These are phyloP conservation scores for Aspergillus persii DNA, from an alignment of 2,329 filamentous ascomycete genomes.

Conservation along the genomic window DNA sequence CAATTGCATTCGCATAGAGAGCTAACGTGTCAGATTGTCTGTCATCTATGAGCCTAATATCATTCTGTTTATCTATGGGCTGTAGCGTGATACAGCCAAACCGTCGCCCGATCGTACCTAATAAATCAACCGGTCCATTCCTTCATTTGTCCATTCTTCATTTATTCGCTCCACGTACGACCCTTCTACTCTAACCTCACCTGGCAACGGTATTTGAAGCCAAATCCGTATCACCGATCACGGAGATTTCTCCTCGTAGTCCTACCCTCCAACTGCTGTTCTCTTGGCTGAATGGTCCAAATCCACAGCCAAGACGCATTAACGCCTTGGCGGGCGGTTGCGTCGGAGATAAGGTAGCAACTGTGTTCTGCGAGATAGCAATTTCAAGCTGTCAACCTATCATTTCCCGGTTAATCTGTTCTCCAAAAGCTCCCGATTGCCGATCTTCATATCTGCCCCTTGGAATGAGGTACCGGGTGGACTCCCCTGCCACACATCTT, in stretches of 20 bases:
- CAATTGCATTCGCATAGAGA: too few species aligned
- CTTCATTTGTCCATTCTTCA: too few species aligned
- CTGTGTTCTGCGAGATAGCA: background rate
- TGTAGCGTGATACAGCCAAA: too few species aligned
- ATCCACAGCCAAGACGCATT: background rate
- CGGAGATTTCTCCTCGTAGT: background rate
- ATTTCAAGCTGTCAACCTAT: background rate
- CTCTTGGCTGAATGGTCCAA: background rate
- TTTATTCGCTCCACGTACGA: too few species aligned
- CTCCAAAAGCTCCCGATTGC: background rate
- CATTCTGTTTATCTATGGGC: too few species aligned
- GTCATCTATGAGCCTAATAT: too few species aligned
- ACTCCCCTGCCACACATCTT: background rate
- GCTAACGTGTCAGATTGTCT: too few species aligned
- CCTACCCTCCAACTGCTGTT: background rate
- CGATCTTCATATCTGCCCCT: background rate
- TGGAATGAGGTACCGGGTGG: background rate
- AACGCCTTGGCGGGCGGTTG: constrained; percentile 1
- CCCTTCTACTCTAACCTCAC: too few species aligned
- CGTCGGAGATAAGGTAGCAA: background rate
- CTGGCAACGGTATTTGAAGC: background rate
- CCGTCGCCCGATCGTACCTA: too few species aligned
- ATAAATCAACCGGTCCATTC: too few species aligned
- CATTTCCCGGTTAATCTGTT: background rate
- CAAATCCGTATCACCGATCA: background rate